A percentile compares a stretch with the other conserved stretches of the same genome.
phyloP scores from a whole-genome alignment of 345 rosid species.

The Limnanthes douglasii region DNA sequence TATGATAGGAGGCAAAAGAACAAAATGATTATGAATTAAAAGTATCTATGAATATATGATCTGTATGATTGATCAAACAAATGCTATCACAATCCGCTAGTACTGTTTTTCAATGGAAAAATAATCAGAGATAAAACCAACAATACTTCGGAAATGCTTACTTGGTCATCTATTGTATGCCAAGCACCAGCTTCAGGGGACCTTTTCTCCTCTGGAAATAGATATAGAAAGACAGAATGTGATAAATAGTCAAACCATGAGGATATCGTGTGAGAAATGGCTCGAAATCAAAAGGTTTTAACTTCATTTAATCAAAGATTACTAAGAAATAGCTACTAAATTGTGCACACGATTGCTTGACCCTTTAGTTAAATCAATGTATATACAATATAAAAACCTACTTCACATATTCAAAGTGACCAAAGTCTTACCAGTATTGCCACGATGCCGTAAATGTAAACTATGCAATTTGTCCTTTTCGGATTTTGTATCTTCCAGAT shows the following conservation, averaged over 20 bases:
- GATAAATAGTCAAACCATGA: slow-evolving; percentile 4
- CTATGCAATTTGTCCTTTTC: slow-evolving; percentile 18
- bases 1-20: slow-evolving; percentile 8
- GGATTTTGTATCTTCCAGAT: slow-evolving; percentile 11
- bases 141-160: too few species aligned
- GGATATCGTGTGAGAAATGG: not conserved
- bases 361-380: not conserved
- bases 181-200: slow-evolving; percentile 9
- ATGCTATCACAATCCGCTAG: too few species aligned
- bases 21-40: too few species aligned
- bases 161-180: slow-evolving; percentile 23
- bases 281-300: not conserved
- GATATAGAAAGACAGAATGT: slow-evolving; percentile 4
- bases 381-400: not conserved
- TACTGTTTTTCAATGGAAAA: too few species aligned
- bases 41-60: too few species aligned
- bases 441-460: slow-evolving; percentile 32
- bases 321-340: not conserved
- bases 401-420: too few species aligned
- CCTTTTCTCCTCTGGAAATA: slow-evolving; percentile 18
- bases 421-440: slow-evolving; percentile 47
- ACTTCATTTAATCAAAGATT: not conserved
- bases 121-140: too few species aligned
- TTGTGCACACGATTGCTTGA: not conserved
- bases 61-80: too few species aligned